These are phyloP conservation scores for Coprinopsis cinerea DNA, from an alignment of 768 basidiomycete species.

Conservation along the genomic window DNA sequence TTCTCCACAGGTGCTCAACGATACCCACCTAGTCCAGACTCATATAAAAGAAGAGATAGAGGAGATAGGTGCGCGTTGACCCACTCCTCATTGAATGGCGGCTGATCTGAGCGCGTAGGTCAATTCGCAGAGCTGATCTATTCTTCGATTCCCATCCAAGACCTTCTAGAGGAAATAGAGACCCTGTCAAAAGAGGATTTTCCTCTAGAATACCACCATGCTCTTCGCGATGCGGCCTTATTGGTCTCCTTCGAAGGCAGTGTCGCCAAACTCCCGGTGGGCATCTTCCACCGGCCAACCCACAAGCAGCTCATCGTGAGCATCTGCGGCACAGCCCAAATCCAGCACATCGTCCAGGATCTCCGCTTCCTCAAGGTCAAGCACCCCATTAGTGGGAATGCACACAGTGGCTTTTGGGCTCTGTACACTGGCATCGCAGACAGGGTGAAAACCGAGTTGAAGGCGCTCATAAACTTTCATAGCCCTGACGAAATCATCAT, in stretches of 20 bases:
- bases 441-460: slow-evolving; percentile 29
- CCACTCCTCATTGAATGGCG: background rate
- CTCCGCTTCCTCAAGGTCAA: slow-evolving; percentile 31
- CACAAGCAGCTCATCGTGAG: slow-evolving; percentile 45
- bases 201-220: slow-evolving; percentile 46
- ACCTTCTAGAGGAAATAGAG: slow-evolving; percentile 36
- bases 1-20: slow-evolving; percentile 37
- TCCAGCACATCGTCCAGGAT: slow-evolving; percentile 43
- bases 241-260: slow-evolving; percentile 35
- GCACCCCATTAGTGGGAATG: slow-evolving; percentile 35
- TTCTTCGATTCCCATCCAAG: slow-evolving; percentile 34
- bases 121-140: slow-evolving; percentile 54
- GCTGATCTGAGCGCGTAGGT: slow-evolving; percentile 21
- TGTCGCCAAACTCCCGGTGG: slow-evolving; percentile 40
- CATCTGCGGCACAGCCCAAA: slow-evolving; percentile 43
- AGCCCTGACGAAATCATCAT: slow-evolving; percentile 35
- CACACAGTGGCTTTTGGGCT: slow-evolving; percentile 53
- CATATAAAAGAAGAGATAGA: slow-evolving; percentile 35
- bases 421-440: slow-evolving; percentile 40
- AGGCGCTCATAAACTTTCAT: slow-evolving; percentile 27
- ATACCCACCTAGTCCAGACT: slow-evolving; percentile 32
- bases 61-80: slow-evolving; percentile 33
- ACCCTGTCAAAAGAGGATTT: slow-evolving; percentile 34
- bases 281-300: slow-evolving; percentile 38
- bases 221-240: slow-evolving; percentile 27